phyloP scores from a whole-genome alignment of 176 grass and related monocot genomes.

The Neostapfia colusana region DNA sequence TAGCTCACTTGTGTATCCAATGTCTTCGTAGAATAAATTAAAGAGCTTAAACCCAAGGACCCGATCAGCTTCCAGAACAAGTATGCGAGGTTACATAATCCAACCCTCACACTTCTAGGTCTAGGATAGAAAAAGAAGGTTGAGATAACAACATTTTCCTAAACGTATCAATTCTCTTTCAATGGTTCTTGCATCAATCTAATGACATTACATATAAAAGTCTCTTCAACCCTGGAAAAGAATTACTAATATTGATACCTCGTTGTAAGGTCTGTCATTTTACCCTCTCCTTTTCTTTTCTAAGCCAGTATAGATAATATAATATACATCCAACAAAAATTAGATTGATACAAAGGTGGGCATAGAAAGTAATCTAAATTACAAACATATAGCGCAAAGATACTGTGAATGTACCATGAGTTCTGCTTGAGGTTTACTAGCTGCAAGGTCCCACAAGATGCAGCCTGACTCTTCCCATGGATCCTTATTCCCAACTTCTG shows the following conservation, averaged over 20 bases:
- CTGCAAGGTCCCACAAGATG: slow-evolving; percentile 85
- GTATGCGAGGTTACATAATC: background rate
- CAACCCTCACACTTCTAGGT: background rate
- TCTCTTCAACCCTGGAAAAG: background rate
- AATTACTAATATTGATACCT: background rate
- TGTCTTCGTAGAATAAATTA: background rate
- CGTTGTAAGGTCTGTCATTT: background rate
- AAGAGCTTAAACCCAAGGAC: background rate
- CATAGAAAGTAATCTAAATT: background rate
- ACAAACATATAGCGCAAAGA: slow-evolving; percentile 25
- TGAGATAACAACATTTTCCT: background rate
- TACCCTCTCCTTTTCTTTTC: background rate
- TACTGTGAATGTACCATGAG: slow-evolving; percentile 56
- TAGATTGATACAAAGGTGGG: background rate
- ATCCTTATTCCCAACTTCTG: slow-evolving; percentile 46
- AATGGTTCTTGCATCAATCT: background rate
- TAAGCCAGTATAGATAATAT: slow-evolving; percentile 27
- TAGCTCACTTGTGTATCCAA: background rate
- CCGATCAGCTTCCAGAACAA: background rate
- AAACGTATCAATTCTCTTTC: background rate
- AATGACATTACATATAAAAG: background rate
- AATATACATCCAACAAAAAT: background rate
- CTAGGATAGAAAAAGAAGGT: background rate
- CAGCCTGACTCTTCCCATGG: slow-evolving; percentile 83
- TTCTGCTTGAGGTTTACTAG: slow-evolving; percentile 79